These are phyloP conservation scores for Lichenothelia convexa DNA, from an alignment of 495 filamentous ascomycete genomes.

Conservation along the genomic window DNA sequence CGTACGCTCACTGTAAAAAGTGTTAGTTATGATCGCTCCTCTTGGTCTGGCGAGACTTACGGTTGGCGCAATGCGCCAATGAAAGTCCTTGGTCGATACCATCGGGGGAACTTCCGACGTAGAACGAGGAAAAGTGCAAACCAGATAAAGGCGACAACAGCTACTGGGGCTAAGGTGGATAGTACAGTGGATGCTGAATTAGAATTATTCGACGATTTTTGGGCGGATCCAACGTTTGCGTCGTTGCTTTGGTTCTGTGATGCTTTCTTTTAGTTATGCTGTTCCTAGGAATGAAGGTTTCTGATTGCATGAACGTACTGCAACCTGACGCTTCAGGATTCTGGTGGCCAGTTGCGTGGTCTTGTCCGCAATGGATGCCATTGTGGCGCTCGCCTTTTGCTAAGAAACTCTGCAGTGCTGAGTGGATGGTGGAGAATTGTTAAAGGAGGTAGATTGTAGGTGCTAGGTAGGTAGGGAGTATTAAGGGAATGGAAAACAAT, in stretches of 20 bases:
- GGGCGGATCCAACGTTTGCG: conserved; percentile 8
- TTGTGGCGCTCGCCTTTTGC: too few relatives aligned
- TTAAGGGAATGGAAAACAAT: too few relatives aligned
- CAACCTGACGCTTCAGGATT: too few relatives aligned
- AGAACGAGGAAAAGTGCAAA: conserved; percentile 58
- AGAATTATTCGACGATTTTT: conserved; percentile 11
- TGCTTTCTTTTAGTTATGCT: neutral
- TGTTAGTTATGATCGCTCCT: conserved; percentile 4
- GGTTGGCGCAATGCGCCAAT: conserved; percentile 51
- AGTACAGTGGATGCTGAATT: conserved; percentile 40
- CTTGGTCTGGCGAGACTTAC: conserved; percentile 21
- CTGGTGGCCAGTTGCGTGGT: too few relatives aligned
- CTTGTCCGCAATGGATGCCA: too few relatives aligned
- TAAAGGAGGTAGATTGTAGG: too few relatives aligned
- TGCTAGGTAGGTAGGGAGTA: too few relatives aligned
- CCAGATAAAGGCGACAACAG: conserved; percentile 45
- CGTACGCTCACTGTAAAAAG: conserved; percentile 32
- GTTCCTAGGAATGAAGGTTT: neutral
- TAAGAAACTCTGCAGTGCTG: too few relatives aligned
- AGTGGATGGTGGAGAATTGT: too few relatives aligned
- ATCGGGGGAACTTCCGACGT: conserved; percentile 49
- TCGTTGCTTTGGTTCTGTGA: conserved; percentile 2
- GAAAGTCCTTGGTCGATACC: conserved; percentile 80
- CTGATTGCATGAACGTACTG: too few relatives aligned
- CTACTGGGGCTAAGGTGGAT: conserved; percentile 51